phyloP scores from a whole-genome alignment of 164 flowering plant species.

The Hamamelis virginiana region DNA sequence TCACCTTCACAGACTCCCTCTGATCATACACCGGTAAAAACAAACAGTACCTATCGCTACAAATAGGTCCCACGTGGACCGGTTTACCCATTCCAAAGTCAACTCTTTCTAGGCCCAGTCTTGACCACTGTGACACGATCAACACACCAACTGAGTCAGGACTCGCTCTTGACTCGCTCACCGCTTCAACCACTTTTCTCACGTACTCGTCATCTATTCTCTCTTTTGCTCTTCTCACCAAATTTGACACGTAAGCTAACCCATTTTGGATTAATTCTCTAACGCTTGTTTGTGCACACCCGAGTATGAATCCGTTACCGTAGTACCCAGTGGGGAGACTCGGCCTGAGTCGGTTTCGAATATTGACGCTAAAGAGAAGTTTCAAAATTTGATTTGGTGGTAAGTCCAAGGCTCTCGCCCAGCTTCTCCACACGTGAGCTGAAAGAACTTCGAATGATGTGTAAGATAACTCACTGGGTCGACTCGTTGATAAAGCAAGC shows the following conservation, averaged over 20 bases:
- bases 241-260: slow-evolving; percentile 35
- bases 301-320: slow-evolving; percentile 71
- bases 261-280: slow-evolving; percentile 47
- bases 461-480: slow-evolving; percentile 17
- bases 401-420: slow-evolving; percentile 53
- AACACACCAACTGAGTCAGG: slow-evolving; percentile 69
- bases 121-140: slow-evolving; percentile 75
- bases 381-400: slow-evolving; percentile 43
- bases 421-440: slow-evolving; percentile 72
- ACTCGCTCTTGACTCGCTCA: slow-evolving; percentile 38
- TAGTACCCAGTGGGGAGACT: slow-evolving; percentile 63
- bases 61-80: slow-evolving; percentile 50
- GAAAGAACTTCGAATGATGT: slow-evolving; percentile 69
- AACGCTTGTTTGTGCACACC: slow-evolving; percentile 49
- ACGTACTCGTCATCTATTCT: slow-evolving; percentile 49
- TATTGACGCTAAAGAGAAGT: slow-evolving; percentile 56
- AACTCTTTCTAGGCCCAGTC: slow-evolving; percentile 64
- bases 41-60: slow-evolving; percentile 56
- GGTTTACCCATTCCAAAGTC: slow-evolving; percentile 79
- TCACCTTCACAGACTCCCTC: slow-evolving; percentile 56
- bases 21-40: slow-evolving; percentile 48
- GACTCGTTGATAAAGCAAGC: slow-evolving; percentile 22
- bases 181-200: slow-evolving; percentile 37
- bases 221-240: slow-evolving; percentile 56
- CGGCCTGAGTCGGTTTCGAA: slow-evolving; percentile 54